A percentile compares a stretch with the other conserved stretches of the same genome.
Conservation (phyloP, 2,329 filamentous ascomycete genomes). For the Alternaria solani region DNA sequence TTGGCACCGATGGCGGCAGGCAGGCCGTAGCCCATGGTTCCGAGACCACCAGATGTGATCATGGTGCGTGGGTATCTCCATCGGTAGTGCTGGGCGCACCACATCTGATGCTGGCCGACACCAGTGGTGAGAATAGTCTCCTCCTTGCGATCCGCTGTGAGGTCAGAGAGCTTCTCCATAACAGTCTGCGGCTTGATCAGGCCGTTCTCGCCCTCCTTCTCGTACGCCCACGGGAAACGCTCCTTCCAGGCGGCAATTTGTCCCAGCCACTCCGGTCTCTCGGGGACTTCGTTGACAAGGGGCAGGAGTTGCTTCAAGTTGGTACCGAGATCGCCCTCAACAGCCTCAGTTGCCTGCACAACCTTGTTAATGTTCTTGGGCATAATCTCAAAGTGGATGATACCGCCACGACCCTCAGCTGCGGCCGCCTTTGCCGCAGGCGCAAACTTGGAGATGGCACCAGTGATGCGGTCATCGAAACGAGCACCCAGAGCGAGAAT, state of each 20-base stretch:
- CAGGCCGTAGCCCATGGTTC: slow-evolving; percentile 95
- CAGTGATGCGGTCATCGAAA: slow-evolving; percentile 95
- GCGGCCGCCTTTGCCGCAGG: slow-evolving; percentile 87
- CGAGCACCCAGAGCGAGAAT: slow-evolving; percentile 93
- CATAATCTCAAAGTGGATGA: slow-evolving; percentile 98
- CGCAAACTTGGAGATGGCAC: slow-evolving; percentile 83
- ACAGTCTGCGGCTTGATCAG: slow-evolving; percentile 94
- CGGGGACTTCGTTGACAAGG: slow-evolving; percentile 68
- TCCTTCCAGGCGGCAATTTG: slow-evolving; percentile 92
- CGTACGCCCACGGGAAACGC: slow-evolving; percentile 88
- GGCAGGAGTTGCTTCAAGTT: slow-evolving; percentile 82
- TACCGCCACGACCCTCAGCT: slow-evolving; percentile 85
- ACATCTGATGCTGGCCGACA: slow-evolving; percentile 99
- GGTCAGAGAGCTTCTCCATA: slow-evolving; percentile 86
- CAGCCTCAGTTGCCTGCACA: slow-evolving; percentile 91
- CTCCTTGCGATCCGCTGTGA: slow-evolving; percentile 82
- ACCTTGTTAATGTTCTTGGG: slow-evolving; percentile 99
- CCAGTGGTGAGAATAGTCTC: slow-evolving; percentile 89
- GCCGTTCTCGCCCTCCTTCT: slow-evolving; percentile 76
- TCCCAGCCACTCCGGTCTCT: slow-evolving; percentile 84
- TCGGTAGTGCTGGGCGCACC: slow-evolving; percentile 94
- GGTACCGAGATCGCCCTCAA: slow-evolving; percentile 87
- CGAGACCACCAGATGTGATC: slow-evolving; percentile 95
- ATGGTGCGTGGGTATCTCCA: slow-evolving; percentile 92
- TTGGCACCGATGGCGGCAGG: slow-evolving; percentile 96